Evolutionary conservation across 2,329 filamentous ascomycete genomes (phyloP).

Genomic region (Microthyrium microscopicum): DNA sequence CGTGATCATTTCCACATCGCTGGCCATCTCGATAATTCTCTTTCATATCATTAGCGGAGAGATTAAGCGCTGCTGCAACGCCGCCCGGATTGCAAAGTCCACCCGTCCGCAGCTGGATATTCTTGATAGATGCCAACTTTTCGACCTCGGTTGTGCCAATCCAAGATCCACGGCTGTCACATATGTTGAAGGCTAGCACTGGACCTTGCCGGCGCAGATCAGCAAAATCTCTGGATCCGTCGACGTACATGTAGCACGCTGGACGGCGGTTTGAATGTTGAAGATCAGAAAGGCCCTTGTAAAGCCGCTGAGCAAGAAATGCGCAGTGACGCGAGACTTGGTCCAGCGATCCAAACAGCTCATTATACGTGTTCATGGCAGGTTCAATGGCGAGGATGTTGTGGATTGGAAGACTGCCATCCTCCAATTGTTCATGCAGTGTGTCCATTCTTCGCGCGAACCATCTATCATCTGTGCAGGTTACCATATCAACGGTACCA

Average conservation of each 20-base stretch:
- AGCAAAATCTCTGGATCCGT: constrained; percentile 23
- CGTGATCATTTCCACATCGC: constrained; percentile 68
- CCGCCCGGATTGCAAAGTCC: constrained; percentile 87
- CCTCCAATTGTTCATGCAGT: constrained; percentile 71
- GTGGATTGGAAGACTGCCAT: constrained; percentile 82
- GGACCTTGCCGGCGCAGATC: constrained; percentile 44
- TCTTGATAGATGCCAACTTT: constrained; percentile 61
- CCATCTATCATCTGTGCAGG: constrained; percentile 63
- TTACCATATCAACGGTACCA: constrained; percentile 82
- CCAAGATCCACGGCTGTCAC: constrained; percentile 53
- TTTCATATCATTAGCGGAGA: constrained; percentile 68
- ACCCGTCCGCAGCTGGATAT: constrained; percentile 74
- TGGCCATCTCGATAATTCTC: constrained; percentile 73
- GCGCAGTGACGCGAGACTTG: constrained; percentile 54
- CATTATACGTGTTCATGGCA: constrained; percentile 52
- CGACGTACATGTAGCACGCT: constrained; percentile 52
- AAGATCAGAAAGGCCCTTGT: constrained; percentile 40
- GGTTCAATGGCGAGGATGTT: constrained; percentile 68
- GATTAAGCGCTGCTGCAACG: constrained; percentile 52
- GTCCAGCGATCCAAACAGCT: constrained; percentile 55
- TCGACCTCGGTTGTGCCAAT: constrained; percentile 73
- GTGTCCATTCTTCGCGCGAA: constrained; percentile 57
- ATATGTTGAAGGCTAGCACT: constrained; percentile 69
- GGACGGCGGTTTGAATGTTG: constrained; percentile 50
- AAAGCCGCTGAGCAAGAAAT: constrained; percentile 44